Conservation (phyloP, 345 rosid genomes). For the Rubroshorea leprosula region DNA sequence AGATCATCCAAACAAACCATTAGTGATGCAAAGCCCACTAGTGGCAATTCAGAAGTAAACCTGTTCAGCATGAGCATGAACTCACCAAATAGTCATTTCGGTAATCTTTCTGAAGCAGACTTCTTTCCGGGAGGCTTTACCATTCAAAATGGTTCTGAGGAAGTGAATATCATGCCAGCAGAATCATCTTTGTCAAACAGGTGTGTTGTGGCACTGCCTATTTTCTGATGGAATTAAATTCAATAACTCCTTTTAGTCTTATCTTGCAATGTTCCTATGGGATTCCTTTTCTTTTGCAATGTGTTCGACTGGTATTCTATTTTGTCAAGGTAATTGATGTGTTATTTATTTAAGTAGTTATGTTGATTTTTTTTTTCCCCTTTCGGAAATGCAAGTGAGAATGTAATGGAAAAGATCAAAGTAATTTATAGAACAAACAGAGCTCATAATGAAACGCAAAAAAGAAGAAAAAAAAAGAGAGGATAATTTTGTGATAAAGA, state of each 20-base stretch:
- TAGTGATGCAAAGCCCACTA: slow-evolving; percentile 20
- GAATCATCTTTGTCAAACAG: slow-evolving; percentile 44
- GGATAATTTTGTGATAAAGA: no score
- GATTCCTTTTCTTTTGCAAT: no score
- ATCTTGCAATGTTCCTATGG: no score
- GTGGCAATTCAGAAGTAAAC: slow-evolving; percentile 28
- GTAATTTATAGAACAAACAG: no score
- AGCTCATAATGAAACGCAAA: no score
- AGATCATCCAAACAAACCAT: slow-evolving; percentile 18
- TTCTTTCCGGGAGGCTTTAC: slow-evolving; percentile 30
- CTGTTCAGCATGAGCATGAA: slow-evolving; percentile 25
- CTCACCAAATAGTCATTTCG: slow-evolving; percentile 30
- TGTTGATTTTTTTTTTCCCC: no score
- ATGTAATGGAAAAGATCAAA: no score
- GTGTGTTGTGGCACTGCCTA: slow-evolving; percentile 24
- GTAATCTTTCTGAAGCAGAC: slow-evolving; percentile 29
- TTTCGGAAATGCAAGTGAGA: no score
- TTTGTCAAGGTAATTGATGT: no score
- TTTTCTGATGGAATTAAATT: slow-evolving; percentile 1
- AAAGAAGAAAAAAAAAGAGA: no score
- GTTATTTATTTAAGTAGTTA: no score
- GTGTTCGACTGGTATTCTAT: no score
- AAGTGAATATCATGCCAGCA: slow-evolving; percentile 18
- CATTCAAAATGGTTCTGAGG: slow-evolving; percentile 28
- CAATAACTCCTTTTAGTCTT: neutral